Conservation (phyloP, 2,329 filamentous ascomycete species). For the Grosmannia clavigera region DNA sequence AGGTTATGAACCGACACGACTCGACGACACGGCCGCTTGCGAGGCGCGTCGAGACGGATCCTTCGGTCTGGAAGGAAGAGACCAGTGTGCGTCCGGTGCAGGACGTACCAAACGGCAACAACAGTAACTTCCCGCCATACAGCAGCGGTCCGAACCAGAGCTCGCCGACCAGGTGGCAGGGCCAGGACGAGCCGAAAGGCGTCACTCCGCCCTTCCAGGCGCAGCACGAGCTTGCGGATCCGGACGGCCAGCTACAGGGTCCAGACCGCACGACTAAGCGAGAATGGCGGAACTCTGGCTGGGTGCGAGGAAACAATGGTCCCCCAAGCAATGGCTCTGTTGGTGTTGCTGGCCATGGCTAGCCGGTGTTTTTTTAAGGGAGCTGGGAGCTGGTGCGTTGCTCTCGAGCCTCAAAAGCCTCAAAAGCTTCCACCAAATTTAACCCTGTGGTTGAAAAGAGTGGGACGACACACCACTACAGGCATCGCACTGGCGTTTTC, state of each 20-base stretch:
- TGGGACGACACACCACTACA: background rate
- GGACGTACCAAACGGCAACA: conserved; percentile 33
- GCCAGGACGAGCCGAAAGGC: conserved; percentile 12
- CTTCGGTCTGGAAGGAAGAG: conserved; percentile 71
- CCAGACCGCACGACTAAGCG: conserved; percentile 27
- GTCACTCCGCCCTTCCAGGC: conserved; percentile 24
- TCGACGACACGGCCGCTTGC: conserved; percentile 42
- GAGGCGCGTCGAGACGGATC: conserved; percentile 73
- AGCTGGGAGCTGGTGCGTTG: too few relatives aligned
- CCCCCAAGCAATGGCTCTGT: conserved; percentile 24
- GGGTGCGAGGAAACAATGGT: conserved; percentile 29
- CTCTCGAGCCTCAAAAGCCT: too few relatives aligned
- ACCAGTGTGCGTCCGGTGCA: conserved; percentile 70
- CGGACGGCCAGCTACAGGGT: conserved; percentile 16
- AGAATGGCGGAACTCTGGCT: conserved; percentile 47
- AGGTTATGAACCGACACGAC: conserved; percentile 44
- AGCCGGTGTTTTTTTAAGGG: conserved; percentile 3
- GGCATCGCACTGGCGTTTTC: conserved; percentile 1
- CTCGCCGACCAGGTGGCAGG: conserved; percentile 38
- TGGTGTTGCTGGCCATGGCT: conserved; percentile 34
- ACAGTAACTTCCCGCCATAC: conserved; percentile 2
- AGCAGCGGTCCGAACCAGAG: conserved; percentile 25
- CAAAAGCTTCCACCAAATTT: background rate
- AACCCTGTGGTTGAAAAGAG: too few relatives aligned
- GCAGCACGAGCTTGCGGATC: conserved; percentile 27